Base-by-base conservation (phyloP, 208 protist species). In the Leishmania braziliensis region DNA sequence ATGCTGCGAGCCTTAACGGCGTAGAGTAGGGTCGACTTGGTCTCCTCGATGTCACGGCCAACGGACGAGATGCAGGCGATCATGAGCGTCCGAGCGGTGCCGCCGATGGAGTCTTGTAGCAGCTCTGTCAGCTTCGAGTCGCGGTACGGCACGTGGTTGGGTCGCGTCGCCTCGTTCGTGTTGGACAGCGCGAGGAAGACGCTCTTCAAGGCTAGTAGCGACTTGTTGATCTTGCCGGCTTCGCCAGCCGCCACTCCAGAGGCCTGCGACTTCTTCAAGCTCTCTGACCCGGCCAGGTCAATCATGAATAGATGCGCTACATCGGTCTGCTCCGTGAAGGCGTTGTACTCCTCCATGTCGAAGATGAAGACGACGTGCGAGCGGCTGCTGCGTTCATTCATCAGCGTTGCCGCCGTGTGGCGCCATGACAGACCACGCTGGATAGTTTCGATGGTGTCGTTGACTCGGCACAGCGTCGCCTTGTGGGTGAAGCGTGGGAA, bases 281-380 rank as follows among this genome's bases (percentile, higher is more conserved):
- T 94, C 85, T 99, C 98, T 33, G 95, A 98, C 29, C 96, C 98
- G 12, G 98, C 98, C 23, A 99, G 89, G 86, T 99, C 98, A 12
- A 99, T 97, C 83, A 99, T 93, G 85, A 99, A 97, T 58, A 99
- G 96, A 84, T 98, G 97, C 29, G 95, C 91, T 48, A 98, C 93
- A 54, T 98, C 94, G 14, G 94, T 95, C 79, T 94, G 89, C 39
- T 97, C 91, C 4, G 94, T 96, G 86, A 92, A 97, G 23, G 89
- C 89, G 80, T 98, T 95, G 70, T 88, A 90, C 78, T 96, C 89
- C 81, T 97, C 91, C 51, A 97, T 79, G 56, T 97, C 99, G 89
- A 93, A 94, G 26, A 97, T 99, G 62, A 99, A 95, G 62, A 99
- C 97, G 78, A 98, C 97, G 85, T 99, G 99, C 0, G 97, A 99